Evolutionary conservation across 73 alveolate genomes (phyloP), one percentile per base, ranked within the genome.

Genomic region (Paramecium pentaurelia): DNA sequence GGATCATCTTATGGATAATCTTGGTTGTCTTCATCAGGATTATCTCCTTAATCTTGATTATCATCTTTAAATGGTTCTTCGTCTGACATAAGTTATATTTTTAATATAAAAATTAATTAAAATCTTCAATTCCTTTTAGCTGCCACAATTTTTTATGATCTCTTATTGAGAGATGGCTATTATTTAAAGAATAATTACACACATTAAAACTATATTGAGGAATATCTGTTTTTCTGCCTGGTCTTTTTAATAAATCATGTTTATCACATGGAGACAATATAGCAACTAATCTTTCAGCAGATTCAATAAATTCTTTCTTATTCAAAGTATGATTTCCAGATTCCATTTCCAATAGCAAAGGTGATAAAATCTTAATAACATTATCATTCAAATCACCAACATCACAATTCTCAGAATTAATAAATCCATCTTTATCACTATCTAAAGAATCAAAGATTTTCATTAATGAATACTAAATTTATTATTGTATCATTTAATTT

Each of bases 21-120:
- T 25, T 9, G 16, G 7, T 71, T 34, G 6, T 34, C 86, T 0
- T 38, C 68, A 38, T 73, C 87, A 38, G 37, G 37, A 44, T 38
- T 38, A 14, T 73, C 87, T 40, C 60, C 60, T 16, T 12, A 2
- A 9, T 71, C 87, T 14, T 11, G 34, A 37, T 34, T 25, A 73
- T 73, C 87, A n/a, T 73, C 60, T 73, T 73, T 73, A 16, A 16
- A 3, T 8, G 54, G 37, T 6, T 38, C 87, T 16, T 40, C 87
- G 87, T 73, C 87, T 4, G 87, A 73, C 87, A 73, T 73, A 73
- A 73, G 87, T 73, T 73, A 73, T 73, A 73, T 73, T 73, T 73
- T 73, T 73, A 32, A 68, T 73, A 30, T 73, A 73, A 73, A 36
- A 34, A 20, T 36, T 73, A 36, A 37, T 28, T 80, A 45, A 42